Evolutionary conservation across 2,329 filamentous ascomycete species (phyloP), one percentile per base, ranked within the genome.

Genomic region (Byssoonygena ceratinophila): DNA sequence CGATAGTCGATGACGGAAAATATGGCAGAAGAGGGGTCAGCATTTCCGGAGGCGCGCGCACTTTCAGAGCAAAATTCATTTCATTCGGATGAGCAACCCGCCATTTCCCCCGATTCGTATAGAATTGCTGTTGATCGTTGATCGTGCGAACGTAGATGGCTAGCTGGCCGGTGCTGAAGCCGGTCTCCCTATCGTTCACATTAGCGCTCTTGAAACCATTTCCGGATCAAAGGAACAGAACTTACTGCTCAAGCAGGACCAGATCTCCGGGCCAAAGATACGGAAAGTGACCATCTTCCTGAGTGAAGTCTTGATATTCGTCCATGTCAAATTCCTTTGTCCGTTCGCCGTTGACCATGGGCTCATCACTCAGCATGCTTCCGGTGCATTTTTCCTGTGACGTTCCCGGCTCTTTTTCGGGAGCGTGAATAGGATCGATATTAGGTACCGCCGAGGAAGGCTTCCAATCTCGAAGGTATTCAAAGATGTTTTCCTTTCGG

Each of bases 11-110:
- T 29, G 64, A 60, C 0, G 80, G 80, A 2, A 82, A 66, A 60
- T 76, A 75, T 3, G 74, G 71, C 8, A 76, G 54, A 2, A 82
- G 60, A 1, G 72, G 68, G 11, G 71, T 60, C 2, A 82, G 57
- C 23, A 74, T 56, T 25, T 71, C 63, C 1, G 65, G 66, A 25
- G 73, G 64, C 8, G 76, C 68, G 57, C 76, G 78, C 22, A 66
- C 65, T 45, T 75, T 72, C 9, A 80, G 66, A 8, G 73, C 68
- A 59, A 75, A 80, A 43, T 73, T 69, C 6, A 79, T 62, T 29
- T 65, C 60, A 18, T 59, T 62, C 3, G 69, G 61, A 6, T 58
- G 59, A 31, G 63, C 64, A 18, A 71, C 60, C 4, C 71, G 64
- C 71, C 71, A 73, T 58, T 72, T 71, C 6, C 71, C 71, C 54